Conservation (phyloP, 257 asterid species). For the Capsicum pubescens region DNA sequence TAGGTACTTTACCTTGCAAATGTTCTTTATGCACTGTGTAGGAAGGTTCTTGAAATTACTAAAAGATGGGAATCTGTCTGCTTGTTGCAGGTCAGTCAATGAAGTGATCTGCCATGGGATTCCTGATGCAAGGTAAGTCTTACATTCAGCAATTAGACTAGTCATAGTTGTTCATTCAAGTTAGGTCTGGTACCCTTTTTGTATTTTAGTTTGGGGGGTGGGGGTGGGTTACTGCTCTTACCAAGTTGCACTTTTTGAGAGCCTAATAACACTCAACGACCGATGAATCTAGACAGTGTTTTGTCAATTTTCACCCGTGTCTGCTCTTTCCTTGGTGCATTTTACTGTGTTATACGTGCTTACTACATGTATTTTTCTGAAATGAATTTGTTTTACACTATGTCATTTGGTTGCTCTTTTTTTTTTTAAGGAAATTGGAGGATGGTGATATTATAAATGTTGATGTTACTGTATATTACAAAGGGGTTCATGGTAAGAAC, state of each 20-base stretch:
- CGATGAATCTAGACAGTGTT: background rate
- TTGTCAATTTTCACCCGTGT: background rate
- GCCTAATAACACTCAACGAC: background rate
- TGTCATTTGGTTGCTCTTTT: slow-evolving; percentile 31
- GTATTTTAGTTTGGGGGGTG: background rate
- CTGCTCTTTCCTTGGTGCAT: slow-evolving; percentile 2
- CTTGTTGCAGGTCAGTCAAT: slow-evolving; percentile 82
- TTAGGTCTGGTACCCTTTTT: background rate
- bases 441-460: slow-evolving; percentile 98
- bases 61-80: slow-evolving; percentile 27
- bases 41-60: slow-evolving; percentile 33
- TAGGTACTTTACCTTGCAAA: slow-evolving; percentile 62
- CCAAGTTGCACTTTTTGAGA: background rate
- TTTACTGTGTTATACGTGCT: background rate
- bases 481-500: slow-evolving; percentile 87
- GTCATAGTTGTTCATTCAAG: background rate
- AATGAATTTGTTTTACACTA: background rate
- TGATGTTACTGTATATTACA: slow-evolving; percentile 83
- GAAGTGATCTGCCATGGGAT: slow-evolving; percentile 99
- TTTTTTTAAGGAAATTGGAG: slow-evolving; percentile 77
- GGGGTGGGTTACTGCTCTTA: background rate
- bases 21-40: slow-evolving; percentile 29
- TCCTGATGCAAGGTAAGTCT: slow-evolving; percentile 93
- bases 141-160: slow-evolving; percentile 27
- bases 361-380: background rate